Conservation (phyloP, 306 rosid species). For the Leucaena leucocephala region DNA sequence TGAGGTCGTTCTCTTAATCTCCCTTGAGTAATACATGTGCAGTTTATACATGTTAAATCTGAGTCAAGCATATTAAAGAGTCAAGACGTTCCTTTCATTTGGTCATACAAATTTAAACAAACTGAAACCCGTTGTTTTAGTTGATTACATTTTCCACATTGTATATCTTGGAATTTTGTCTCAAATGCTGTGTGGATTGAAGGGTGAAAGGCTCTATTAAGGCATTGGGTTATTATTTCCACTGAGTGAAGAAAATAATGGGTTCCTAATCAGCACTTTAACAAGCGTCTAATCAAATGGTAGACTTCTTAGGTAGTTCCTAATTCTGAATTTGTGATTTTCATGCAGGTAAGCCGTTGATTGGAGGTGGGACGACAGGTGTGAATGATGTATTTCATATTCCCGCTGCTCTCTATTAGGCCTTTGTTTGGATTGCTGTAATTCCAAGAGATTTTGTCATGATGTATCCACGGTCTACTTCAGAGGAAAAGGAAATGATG, state of each 20-base stretch:
- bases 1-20: slow-evolving; percentile 12
- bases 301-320: not conserved
- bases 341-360: slow-evolving; percentile 30
- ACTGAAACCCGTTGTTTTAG: too few species aligned
- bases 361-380: not conserved
- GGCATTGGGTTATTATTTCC: not conserved
- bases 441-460: not conserved
- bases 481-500: slow-evolving; percentile 18
- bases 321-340: slow-evolving; percentile 8
- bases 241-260: not conserved
- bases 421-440: slow-evolving; percentile 4
- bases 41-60: slow-evolving; percentile 9
- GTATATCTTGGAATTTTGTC: too few species aligned
- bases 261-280: not conserved
- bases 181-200: too few species aligned
- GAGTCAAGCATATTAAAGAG: not conserved
- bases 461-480: not conserved
- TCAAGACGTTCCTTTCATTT: too few species aligned
- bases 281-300: not conserved
- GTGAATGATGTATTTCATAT: not conserved
- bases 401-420: slow-evolving; percentile 6
- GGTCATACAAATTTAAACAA: too few species aligned
- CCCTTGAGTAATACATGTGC: not conserved
- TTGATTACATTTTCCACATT: too few species aligned
- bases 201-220: not conserved